Evolutionary conservation across 1,284 basidiomycete species (phyloP).

Genomic region (Fomitopsis pinicola): DNA sequence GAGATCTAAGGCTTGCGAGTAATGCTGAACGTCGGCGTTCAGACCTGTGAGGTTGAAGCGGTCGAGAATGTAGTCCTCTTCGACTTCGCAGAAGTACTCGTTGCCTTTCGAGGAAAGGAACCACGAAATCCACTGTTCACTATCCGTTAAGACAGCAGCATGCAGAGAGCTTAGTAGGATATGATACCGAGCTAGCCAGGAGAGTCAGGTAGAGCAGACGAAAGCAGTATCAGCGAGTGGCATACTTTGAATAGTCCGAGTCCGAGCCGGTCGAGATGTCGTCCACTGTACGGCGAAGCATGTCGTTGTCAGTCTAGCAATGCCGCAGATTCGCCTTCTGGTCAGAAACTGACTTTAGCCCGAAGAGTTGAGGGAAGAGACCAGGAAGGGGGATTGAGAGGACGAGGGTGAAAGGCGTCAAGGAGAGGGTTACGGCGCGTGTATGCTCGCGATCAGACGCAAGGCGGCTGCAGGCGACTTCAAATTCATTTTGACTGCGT

Average conservation of each 20-base stretch:
- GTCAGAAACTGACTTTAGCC: slow-evolving; percentile 12
- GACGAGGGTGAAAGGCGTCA: neutral
- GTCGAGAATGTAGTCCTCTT: slow-evolving; percentile 98
- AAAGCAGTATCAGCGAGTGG: slow-evolving; percentile 12
- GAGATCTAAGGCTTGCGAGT: slow-evolving; percentile 89
- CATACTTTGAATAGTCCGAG: slow-evolving; percentile 85
- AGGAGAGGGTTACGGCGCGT: neutral
- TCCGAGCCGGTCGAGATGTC: slow-evolving; percentile 84
- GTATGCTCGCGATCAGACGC: neutral
- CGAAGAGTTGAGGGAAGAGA: neutral
- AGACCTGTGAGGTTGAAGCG: slow-evolving; percentile 97
- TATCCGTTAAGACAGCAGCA: neutral
- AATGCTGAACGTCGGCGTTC: slow-evolving; percentile 95
- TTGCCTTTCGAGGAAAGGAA: slow-evolving; percentile 95
- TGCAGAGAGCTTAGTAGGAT: neutral
- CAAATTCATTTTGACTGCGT: neutral
- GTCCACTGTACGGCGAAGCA: slow-evolving; percentile 52
- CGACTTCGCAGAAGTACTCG: slow-evolving; percentile 99
- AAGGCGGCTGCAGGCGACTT: neutral
- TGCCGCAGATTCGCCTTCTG: neutral
- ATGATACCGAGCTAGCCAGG: slow-evolving; percentile 32
- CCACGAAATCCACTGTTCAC: slow-evolving; percentile 90
- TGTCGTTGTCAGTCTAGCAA: slow-evolving; percentile 7
- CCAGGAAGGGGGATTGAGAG: neutral
- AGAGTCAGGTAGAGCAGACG: slow-evolving; percentile 3